These are phyloP conservation scores for Coriaria nepalensis DNA, from an alignment of 306 rosid species.

Conservation along the genomic window DNA sequence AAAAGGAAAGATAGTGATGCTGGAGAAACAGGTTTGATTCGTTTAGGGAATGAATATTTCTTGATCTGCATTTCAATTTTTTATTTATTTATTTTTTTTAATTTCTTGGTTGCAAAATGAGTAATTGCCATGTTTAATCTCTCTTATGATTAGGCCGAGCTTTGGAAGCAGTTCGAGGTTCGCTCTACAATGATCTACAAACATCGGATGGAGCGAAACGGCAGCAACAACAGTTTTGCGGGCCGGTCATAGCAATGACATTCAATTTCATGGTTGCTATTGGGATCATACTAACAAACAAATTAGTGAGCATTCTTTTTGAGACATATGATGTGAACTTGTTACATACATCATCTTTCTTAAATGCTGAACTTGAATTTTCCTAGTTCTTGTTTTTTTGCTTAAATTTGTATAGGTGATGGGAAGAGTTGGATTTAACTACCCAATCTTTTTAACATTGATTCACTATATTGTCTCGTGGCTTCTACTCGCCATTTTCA, in stretches of 20 bases:
- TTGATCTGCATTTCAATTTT: neutral
- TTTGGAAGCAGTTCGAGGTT: constrained; percentile 64
- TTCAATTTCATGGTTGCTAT: constrained; percentile 70
- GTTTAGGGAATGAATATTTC: neutral
- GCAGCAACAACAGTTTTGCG: constrained; percentile 79
- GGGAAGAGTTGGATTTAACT: constrained; percentile 89
- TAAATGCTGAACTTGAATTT: neutral
- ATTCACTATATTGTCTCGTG: constrained; percentile 71
- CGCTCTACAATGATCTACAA: constrained; percentile 71
- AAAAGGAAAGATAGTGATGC: constrained; percentile 94
- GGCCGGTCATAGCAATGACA: constrained; percentile 62
- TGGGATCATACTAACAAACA: constrained; percentile 71
- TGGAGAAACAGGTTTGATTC: constrained; percentile 69
- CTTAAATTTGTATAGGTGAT: constrained; percentile 45
- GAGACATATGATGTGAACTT: neutral
- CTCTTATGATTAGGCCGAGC: constrained; percentile 48
- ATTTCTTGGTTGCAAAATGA: neutral
- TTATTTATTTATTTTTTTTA: neutral
- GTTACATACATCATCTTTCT: neutral
- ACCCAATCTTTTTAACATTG: constrained; percentile 74
- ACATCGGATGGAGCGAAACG: constrained; percentile 92
- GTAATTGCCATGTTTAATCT: neutral
- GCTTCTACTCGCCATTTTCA: constrained; percentile 77
- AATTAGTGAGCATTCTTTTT: constrained; percentile 28
- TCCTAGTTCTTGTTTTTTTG: constrained; percentile 1